Evolutionary conservation across 441 rosid species (phyloP), one percentile per base, ranked within the genome.

Genomic region (Adansonia grandidieri): DNA sequence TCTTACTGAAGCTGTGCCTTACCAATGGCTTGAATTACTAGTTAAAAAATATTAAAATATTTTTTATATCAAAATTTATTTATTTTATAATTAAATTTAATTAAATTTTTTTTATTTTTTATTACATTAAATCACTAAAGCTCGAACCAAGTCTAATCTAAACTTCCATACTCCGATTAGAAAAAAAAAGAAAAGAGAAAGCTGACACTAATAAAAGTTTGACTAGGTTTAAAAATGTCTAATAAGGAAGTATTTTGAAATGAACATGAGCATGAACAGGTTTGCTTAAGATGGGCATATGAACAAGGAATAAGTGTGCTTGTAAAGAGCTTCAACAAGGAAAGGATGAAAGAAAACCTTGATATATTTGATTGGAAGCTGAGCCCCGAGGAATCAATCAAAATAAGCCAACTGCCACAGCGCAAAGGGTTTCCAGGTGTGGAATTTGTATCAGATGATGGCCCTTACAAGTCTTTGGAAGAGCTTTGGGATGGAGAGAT

Each of bases 361-460:
- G 71, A 79, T 6, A 81, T 83, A n/a, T 81, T 85, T 70, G 63
- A 82, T 66, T 82, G 81, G 82, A 10, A 68, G 64, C 77, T 82
- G 68, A 85, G 67, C 28, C 2, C 60, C 0, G 83, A 85, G 5
- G 88, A 85, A 4, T 65, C 20, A 6, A 9, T 40, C 2, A 60
- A 65, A 72, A 85, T 85, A 6, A 54, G 45, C 77, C 74, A 69
- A 69, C 60, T 80, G 32, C 86, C 86, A n/a, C 85, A 85, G 58
- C 44, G 24, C 20, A 82, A 13, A 68, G 42, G 37, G 24, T 2
- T 32, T 24, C 56, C 58, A 7, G 78, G 9, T 9, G 8, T 0
- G 1, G 17, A 10, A 8, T 75, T 75, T 61, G 28, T 75, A 13
- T 75, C 78, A 50, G 78, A 63, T 6, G 2, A 60, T 2, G 78